These are phyloP conservation scores for Coemansia sp. DNA, from an alignment of 192 early-diverging fungal species.

Conservation along the genomic window DNA sequence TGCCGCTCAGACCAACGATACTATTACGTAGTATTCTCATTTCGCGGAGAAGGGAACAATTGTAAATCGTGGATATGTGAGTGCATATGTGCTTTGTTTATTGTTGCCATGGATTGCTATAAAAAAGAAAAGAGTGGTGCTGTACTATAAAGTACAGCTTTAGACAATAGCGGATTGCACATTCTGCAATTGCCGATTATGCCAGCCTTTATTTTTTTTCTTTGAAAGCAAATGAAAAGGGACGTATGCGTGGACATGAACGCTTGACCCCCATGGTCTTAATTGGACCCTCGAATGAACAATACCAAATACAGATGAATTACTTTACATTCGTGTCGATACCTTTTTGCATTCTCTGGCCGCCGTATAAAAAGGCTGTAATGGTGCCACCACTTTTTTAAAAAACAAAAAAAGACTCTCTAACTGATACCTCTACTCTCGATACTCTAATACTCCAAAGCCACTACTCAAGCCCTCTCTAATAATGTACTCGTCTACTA, in stretches of 20 bases:
- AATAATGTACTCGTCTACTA: neutral
- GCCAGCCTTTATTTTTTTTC: neutral
- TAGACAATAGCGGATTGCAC: neutral
- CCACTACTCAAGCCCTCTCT: neutral
- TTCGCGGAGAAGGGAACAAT: neutral
- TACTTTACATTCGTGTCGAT: neutral
- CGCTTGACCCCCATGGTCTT: neutral
- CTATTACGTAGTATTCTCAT: neutral
- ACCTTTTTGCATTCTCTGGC: neutral
- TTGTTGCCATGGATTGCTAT: neutral
- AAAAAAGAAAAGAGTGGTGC: neutral
- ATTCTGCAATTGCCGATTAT: neutral
- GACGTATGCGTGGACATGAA: neutral
- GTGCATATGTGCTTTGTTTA: neutral
- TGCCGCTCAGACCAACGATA: neutral
- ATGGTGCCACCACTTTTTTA: neutral
- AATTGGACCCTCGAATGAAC: neutral
- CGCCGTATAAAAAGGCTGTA: neutral
- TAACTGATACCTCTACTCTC: neutral
- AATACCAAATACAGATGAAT: conserved; percentile 1
- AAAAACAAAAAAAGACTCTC: neutral
- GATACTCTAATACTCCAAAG: neutral
- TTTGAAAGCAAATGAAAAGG: neutral
- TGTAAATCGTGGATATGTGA: neutral
- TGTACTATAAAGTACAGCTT: neutral